phyloP scores from a whole-genome alignment of 2,329 filamentous ascomycete genomes.

The Diaporthe sp. region DNA sequence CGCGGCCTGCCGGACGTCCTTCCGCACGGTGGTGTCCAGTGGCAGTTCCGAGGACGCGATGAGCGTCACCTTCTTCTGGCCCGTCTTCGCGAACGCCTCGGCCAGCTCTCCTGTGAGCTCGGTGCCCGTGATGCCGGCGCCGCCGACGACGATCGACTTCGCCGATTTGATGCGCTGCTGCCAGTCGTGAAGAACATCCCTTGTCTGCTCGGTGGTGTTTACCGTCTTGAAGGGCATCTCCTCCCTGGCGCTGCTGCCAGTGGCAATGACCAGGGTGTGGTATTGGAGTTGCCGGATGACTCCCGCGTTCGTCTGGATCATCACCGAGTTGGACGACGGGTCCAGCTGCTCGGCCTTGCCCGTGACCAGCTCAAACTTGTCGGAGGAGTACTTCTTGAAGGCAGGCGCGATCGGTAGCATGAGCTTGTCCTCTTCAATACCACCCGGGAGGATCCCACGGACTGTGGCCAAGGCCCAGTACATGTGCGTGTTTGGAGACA shows the following conservation, averaged over 20 bases:
- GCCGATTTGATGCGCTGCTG: slow-evolving; percentile 58
- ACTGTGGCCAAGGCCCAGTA: slow-evolving; percentile 65
- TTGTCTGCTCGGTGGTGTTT: slow-evolving; percentile 58
- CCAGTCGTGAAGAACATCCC: slow-evolving; percentile 53
- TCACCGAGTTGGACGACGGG: slow-evolving; percentile 57
- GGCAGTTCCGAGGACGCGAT: slow-evolving; percentile 57
- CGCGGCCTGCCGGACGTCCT: slow-evolving; percentile 56
- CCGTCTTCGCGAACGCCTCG: slow-evolving; percentile 58
- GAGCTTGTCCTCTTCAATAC: slow-evolving; percentile 62
- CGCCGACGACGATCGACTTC: slow-evolving; percentile 64
- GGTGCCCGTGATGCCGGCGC: slow-evolving; percentile 65
- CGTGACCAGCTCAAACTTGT: slow-evolving; percentile 66
- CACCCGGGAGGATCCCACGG: slow-evolving; percentile 62
- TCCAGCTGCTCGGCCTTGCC: slow-evolving; percentile 63
- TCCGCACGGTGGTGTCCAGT: slow-evolving; percentile 50
- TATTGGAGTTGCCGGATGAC: slow-evolving; percentile 59
- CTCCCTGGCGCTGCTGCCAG: slow-evolving; percentile 61
- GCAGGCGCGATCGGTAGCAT: slow-evolving; percentile 64
- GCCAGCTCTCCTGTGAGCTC: slow-evolving; percentile 68
- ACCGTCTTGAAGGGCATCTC: slow-evolving; percentile 66
- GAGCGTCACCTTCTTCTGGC: slow-evolving; percentile 63
- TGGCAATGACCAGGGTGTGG: slow-evolving; percentile 68
- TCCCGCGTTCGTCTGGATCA: slow-evolving; percentile 54
- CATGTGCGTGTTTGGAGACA: slow-evolving; percentile 63
- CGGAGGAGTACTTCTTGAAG: slow-evolving; percentile 63